Evolutionary conservation across 2,329 filamentous ascomycete species (phyloP).

Genomic region (Trichoderma citrinoviride): DNA sequence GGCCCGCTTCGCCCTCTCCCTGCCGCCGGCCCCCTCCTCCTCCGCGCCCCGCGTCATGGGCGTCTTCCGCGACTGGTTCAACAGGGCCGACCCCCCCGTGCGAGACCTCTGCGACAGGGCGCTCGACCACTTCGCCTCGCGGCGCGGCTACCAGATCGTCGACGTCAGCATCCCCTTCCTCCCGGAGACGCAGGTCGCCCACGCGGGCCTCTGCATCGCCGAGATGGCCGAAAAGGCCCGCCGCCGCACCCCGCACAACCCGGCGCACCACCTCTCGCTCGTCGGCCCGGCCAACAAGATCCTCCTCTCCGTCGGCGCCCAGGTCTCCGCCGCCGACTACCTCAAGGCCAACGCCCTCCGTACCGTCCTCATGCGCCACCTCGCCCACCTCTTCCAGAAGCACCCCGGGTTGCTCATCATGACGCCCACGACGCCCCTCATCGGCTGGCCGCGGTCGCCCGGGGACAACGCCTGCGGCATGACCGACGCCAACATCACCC

Average conservation of each 20-base stretch:
- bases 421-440: slow-evolving; percentile 71
- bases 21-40: slow-evolving; percentile 40
- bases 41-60: slow-evolving; percentile 64
- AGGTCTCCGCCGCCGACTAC: slow-evolving; percentile 67
- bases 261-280: slow-evolving; percentile 49
- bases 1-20: slow-evolving; percentile 59
- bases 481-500: slow-evolving; percentile 67
- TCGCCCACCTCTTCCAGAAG: slow-evolving; percentile 65
- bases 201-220: slow-evolving; percentile 72
- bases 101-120: slow-evolving; percentile 59
- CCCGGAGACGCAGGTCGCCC: slow-evolving; percentile 71
- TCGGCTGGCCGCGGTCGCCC: slow-evolving; percentile 66
- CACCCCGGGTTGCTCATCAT: slow-evolving; percentile 76
- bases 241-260: slow-evolving; percentile 40
- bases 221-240: slow-evolving; percentile 59
- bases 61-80: slow-evolving; percentile 57
- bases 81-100: slow-evolving; percentile 58
- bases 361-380: slow-evolving; percentile 73
- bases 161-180: slow-evolving; percentile 66
- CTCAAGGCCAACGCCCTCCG: slow-evolving; percentile 72
- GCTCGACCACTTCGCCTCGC: slow-evolving; percentile 55
- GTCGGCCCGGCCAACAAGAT: slow-evolving; percentile 68
- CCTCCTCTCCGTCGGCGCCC: slow-evolving; percentile 61
- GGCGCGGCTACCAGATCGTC: slow-evolving; percentile 48
- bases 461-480: slow-evolving; percentile 67